Evolutionary conservation across 257 asterid genomes (phyloP).

Genomic region (Solanum boliviense): DNA sequence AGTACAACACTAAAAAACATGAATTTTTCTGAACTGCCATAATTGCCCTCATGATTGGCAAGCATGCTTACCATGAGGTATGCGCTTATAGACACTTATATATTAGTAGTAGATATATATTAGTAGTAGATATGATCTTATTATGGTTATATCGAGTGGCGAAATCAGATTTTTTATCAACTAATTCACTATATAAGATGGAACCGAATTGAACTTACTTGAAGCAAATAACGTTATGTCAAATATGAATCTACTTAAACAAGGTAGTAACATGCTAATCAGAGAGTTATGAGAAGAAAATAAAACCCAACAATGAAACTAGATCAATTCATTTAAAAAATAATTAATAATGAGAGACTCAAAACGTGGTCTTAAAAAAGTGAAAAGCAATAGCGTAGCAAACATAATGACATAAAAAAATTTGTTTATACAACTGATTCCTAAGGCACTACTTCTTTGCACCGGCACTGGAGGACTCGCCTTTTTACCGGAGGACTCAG

Average conservation of each 20-base stretch:
- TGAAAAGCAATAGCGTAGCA: not conserved
- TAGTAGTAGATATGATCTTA: no score
- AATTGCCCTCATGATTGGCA: no score
- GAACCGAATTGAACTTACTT: no score
- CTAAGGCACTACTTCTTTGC: slow-evolving; percentile 34
- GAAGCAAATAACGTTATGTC: no score
- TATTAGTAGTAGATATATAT: no score
- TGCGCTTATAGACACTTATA: no score
- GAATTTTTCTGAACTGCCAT: no score
- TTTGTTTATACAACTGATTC: not conserved
- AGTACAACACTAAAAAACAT: no score
- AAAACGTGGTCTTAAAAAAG: not conserved
- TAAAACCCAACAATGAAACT: not conserved
- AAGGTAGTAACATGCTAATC: not conserved
- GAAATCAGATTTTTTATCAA: no score
- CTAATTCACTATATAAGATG: no score
- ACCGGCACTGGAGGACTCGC: slow-evolving; percentile 31
- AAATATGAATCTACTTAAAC: not conserved
- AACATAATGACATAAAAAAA: not conserved
- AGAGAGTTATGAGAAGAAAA: not conserved
- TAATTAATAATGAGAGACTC: not conserved
- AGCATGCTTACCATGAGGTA: no score
- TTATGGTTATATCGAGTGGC: no score
- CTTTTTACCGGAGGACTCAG: not conserved
- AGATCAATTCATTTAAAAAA: not conserved